These are phyloP conservation scores for Anethum foeniculum DNA, from an alignment of 140 eudicot species.

Conservation along the genomic window DNA sequence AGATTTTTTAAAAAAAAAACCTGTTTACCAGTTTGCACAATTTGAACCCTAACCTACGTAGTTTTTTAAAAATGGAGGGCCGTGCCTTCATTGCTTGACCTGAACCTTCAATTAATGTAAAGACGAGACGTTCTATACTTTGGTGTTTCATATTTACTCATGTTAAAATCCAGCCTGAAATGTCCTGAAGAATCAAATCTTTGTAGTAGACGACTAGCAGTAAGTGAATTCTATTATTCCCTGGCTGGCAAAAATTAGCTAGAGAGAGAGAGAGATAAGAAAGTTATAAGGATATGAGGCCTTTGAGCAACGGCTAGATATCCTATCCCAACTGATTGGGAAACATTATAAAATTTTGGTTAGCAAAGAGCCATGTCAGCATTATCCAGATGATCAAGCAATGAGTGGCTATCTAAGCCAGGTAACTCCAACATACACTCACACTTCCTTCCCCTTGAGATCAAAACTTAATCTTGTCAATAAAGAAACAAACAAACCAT, in stretches of 20 bases:
- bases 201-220: neutral
- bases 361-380: conserved; percentile 18
- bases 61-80: no score
- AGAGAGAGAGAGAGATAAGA: conserved; percentile 6
- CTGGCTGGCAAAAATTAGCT: neutral
- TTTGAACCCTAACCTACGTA: no score
- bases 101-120: no score
- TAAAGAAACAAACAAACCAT: conserved; percentile 7
- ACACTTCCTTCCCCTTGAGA: neutral
- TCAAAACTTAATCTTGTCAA: neutral
- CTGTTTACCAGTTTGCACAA: no score
- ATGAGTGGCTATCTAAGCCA: conserved; percentile 7
- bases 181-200: neutral
- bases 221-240: neutral
- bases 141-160: neutral
- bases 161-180: neutral
- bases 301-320: conserved; percentile 8
- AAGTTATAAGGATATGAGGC: neutral
- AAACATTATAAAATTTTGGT: conserved; percentile 9
- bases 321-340: neutral
- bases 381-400: conserved; percentile 13
- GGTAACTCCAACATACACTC: neutral
- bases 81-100: no score
- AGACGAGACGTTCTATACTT: neutral
- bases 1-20: no score